These are phyloP conservation scores for Escovopsis sp. DNA, from an alignment of 2,329 filamentous ascomycete species.

Conservation along the genomic window DNA sequence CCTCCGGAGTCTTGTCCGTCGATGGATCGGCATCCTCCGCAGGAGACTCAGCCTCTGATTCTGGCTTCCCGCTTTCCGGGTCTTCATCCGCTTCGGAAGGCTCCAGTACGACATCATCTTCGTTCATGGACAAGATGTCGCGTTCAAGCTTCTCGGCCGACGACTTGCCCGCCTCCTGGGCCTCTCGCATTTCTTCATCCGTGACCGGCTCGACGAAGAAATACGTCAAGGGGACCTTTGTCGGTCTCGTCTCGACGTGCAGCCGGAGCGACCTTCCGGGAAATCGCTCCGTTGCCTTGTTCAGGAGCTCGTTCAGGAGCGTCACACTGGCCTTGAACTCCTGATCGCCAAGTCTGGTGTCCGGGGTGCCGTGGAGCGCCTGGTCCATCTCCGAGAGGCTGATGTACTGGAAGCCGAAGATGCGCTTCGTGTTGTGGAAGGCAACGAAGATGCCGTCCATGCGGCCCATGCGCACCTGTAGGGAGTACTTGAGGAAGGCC, in stretches of 20 bases:
- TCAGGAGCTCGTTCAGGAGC: slow-evolving; percentile 64
- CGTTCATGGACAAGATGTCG: slow-evolving; percentile 37
- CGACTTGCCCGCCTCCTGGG: slow-evolving; percentile 54
- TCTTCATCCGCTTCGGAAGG: slow-evolving; percentile 9
- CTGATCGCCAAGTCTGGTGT: slow-evolving; percentile 54
- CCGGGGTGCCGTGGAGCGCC: slow-evolving; percentile 66
- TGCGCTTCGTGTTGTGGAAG: slow-evolving; percentile 85
- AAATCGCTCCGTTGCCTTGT: slow-evolving; percentile 60
- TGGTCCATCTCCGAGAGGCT: slow-evolving; percentile 74
- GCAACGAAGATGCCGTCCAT: slow-evolving; percentile 99
- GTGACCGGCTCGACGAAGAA: slow-evolving; percentile 79
- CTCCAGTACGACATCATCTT: slow-evolving; percentile 11
- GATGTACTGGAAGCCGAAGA: slow-evolving; percentile 97
- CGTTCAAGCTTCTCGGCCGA: slow-evolving; percentile 56
- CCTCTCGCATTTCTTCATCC: slow-evolving; percentile 52
- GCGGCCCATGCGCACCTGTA: slow-evolving; percentile 90
- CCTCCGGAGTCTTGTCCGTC: background rate
- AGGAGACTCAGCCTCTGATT: too few species aligned
- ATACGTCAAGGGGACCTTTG: slow-evolving; percentile 56
- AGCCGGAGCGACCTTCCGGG: slow-evolving; percentile 64
- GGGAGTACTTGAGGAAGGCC: slow-evolving; percentile 89
- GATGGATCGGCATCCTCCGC: slow-evolving; percentile 11
- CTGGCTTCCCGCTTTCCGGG: background rate
- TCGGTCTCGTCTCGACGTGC: slow-evolving; percentile 62
- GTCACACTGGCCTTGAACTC: slow-evolving; percentile 76